Percentiles rank a stretch among this genome's conserved stretches.
Conservation (phyloP, 371 early-diverging fungal genomes). For the Mucor velutinosus region DNA sequence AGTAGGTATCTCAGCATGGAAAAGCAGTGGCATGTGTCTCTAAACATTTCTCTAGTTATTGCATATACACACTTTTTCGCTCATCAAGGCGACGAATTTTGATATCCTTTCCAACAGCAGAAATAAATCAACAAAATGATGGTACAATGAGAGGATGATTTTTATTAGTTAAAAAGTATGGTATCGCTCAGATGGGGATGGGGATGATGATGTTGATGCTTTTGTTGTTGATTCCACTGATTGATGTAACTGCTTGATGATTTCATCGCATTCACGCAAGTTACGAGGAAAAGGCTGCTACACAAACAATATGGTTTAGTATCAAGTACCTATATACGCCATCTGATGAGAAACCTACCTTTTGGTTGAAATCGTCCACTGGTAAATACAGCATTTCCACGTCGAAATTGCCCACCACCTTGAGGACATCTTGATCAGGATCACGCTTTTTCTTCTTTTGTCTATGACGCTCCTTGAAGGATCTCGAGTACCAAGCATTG, state of each 20-base stretch:
- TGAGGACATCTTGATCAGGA: slow-evolving; percentile 24
- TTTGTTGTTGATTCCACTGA: not conserved
- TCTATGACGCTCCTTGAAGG: slow-evolving; percentile 30
- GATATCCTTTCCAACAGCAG: slow-evolving; percentile 5
- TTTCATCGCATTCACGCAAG: slow-evolving; percentile 16
- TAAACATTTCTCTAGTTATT: slow-evolving; percentile 33
- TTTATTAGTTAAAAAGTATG: slow-evolving; percentile 7
- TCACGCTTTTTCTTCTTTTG: slow-evolving; percentile 22
- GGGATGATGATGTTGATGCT: not conserved
- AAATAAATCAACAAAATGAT: not conserved
- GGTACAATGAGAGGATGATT: not conserved
- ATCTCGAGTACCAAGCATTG: slow-evolving; percentile 47
- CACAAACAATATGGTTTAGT: not conserved
- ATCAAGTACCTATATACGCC: not conserved
- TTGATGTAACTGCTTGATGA: slow-evolving; percentile 6
- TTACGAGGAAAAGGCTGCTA: slow-evolving; percentile 17
- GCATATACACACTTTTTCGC: slow-evolving; percentile 56
- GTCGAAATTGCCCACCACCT: slow-evolving; percentile 42
- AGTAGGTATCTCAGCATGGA: slow-evolving; percentile 49
- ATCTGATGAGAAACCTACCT: slow-evolving; percentile 3
- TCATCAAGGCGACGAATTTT: slow-evolving; percentile 44
- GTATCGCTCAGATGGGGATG: slow-evolving; percentile 4
- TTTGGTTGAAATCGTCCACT: slow-evolving; percentile 16
- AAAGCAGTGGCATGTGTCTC: no score
- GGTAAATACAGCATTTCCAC: slow-evolving; percentile 45